Evolutionary conservation across 768 basidiomycete species (phyloP).

Genomic region (Megacollybia marginata): DNA sequence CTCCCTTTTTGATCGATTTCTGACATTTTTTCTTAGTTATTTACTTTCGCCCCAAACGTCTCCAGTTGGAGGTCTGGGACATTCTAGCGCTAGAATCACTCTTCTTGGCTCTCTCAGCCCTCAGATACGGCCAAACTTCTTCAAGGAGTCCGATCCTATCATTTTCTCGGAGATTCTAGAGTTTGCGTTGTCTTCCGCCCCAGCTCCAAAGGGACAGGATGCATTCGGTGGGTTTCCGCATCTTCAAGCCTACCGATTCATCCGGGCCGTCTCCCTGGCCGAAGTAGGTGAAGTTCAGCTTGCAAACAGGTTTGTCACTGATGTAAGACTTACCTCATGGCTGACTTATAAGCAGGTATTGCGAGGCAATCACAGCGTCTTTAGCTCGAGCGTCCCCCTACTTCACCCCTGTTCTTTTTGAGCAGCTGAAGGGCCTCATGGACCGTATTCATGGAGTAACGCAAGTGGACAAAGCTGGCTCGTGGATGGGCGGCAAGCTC

Average conservation of each 20-base stretch:
- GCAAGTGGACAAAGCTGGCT: constrained; percentile 66
- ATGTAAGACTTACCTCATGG: neutral
- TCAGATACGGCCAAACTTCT: constrained; percentile 37
- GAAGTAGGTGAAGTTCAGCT: constrained; percentile 74
- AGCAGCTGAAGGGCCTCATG: constrained; percentile 70
- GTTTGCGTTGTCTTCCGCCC: constrained; percentile 77
- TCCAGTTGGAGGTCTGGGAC: constrained; percentile 61
- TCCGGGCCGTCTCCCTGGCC: constrained; percentile 67
- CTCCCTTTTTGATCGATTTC: neutral
- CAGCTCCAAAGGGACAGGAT: constrained; percentile 78
- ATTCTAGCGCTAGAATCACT: constrained; percentile 57
- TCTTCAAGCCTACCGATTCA: constrained; percentile 80
- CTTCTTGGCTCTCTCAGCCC: constrained; percentile 69
- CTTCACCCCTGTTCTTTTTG: constrained; percentile 56
- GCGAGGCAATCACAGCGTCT: constrained; percentile 76
- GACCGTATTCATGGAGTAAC: constrained; percentile 73
- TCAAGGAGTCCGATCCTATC: constrained; percentile 65
- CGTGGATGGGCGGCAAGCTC: constrained; percentile 85
- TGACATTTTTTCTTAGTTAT: constrained; percentile 51
- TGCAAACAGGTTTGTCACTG: constrained; percentile 58
- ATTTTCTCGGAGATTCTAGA: constrained; percentile 89
- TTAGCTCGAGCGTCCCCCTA: constrained; percentile 59
- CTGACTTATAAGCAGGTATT: constrained; percentile 56
- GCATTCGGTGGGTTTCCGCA: constrained; percentile 75
- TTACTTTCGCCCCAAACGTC: constrained; percentile 81